Conservation (phyloP, 2,329 filamentous ascomycete species). For the Pyricularia sp. region DNA sequence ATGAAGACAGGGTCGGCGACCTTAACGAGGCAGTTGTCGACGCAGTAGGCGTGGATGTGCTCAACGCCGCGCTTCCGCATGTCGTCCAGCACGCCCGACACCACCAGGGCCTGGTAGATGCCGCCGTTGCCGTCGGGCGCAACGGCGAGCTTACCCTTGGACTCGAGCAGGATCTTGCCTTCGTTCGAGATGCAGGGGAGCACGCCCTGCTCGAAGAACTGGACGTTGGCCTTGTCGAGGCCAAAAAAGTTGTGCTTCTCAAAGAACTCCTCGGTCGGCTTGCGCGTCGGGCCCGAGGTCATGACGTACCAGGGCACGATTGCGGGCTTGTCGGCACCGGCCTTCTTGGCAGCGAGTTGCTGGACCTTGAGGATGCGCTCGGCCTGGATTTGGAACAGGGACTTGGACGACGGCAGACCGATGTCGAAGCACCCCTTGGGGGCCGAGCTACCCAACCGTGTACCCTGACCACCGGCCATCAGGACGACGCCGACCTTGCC, state of each 20-base stretch:
- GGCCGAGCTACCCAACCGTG: slow-evolving; percentile 81
- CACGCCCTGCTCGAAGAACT: slow-evolving; percentile 94
- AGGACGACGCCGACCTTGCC: slow-evolving; percentile 76
- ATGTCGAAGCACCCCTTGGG: slow-evolving; percentile 98
- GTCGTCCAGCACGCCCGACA: slow-evolving; percentile 68
- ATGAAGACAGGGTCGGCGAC: slow-evolving; percentile 96
- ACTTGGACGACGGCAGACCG: slow-evolving; percentile 82
- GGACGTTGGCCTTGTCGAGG: slow-evolving; percentile 68
- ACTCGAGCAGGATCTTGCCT: slow-evolving; percentile 90
- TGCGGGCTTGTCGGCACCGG: slow-evolving; percentile 38
- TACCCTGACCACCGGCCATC: slow-evolving; percentile 96
- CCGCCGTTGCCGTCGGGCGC: slow-evolving; percentile 96
- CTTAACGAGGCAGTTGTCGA: slow-evolving; percentile 98
- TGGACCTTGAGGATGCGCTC: slow-evolving; percentile 86
- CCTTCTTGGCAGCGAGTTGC: slow-evolving; percentile 60
- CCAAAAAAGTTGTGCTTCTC: slow-evolving; percentile 84
- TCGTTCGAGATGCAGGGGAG: slow-evolving; percentile 95
- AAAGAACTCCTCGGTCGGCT: slow-evolving; percentile 90
- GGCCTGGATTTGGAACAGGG: slow-evolving; percentile 93
- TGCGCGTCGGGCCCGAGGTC: slow-evolving; percentile 90
- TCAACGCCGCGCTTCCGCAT: slow-evolving; percentile 81
- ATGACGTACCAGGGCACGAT: slow-evolving; percentile 97
- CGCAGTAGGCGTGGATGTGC: slow-evolving; percentile 95
- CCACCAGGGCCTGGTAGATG: slow-evolving; percentile 82
- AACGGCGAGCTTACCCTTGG: slow-evolving; percentile 80